Conservation (phyloP, 1,139 yeast species). For the Hanseniaspora sp. region DNA sequence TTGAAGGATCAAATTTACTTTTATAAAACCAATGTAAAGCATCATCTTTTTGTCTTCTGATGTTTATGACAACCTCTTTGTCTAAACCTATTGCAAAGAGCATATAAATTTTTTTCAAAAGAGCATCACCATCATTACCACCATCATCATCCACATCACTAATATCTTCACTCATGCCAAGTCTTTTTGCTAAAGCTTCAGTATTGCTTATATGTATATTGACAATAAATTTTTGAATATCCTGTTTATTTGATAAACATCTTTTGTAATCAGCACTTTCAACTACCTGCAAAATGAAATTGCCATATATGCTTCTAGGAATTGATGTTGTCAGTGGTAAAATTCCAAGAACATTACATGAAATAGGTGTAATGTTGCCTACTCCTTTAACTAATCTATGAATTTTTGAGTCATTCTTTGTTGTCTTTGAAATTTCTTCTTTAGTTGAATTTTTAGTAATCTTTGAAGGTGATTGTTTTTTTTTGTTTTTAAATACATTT, state of each 20-base stretch:
- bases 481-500: not conserved
- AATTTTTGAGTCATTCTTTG: not conserved
- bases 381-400: slow-evolving; percentile 1
- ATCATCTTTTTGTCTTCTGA: not conserved
- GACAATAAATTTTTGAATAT: not conserved
- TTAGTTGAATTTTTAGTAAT: no score
- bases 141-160: no score
- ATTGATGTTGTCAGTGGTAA: not conserved
- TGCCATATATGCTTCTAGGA: not conserved
- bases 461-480: not conserved
- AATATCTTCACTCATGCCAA: not conserved
- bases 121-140: not conserved
- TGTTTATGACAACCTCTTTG: not conserved
- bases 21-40: slow-evolving; percentile 1
- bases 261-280: slow-evolving; percentile 5
- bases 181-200: not conserved
- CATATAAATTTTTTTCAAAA: not conserved
- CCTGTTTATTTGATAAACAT: not conserved
- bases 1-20: not conserved
- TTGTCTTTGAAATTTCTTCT: not conserved
- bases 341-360: slow-evolving; percentile 8
- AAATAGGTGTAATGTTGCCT: not conserved
- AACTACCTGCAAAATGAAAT: not conserved
- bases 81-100: not conserved
- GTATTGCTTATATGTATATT: slow-evolving; percentile 3